These are phyloP conservation scores for Paraphoma chrysanthemicola DNA, from an alignment of 2,329 filamentous ascomycete genomes.

Conservation along the genomic window DNA sequence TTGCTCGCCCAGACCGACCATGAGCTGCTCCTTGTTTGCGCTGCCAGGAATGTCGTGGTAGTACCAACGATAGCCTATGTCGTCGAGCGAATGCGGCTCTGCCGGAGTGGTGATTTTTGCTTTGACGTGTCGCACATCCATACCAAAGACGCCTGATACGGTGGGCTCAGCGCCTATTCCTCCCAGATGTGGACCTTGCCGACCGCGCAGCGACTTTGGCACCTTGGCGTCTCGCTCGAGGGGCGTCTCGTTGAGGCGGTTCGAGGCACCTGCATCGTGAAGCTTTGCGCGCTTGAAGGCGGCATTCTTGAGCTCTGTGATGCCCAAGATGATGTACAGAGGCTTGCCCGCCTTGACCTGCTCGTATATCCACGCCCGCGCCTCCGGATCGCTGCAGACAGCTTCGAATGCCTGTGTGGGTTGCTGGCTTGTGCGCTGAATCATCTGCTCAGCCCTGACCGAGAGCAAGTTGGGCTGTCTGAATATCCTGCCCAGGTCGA, in stretches of 20 bases:
- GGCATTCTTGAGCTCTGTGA: slow-evolving; percentile 49
- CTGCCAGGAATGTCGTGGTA: slow-evolving; percentile 41
- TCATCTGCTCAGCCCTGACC: slow-evolving; percentile 47
- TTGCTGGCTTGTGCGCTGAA: slow-evolving; percentile 42
- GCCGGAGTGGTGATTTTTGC: slow-evolving; percentile 41
- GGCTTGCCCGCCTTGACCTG: slow-evolving; percentile 36
- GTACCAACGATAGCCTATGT: slow-evolving; percentile 41
- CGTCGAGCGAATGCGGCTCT: slow-evolving; percentile 40
- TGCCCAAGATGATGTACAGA: slow-evolving; percentile 43
- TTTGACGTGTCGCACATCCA: slow-evolving; percentile 41
- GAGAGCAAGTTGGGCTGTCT: slow-evolving; percentile 46
- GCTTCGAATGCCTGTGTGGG: slow-evolving; percentile 37
- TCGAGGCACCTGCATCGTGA: slow-evolving; percentile 44
- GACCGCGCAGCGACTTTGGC: slow-evolving; percentile 35
- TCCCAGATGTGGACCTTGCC: slow-evolving; percentile 33
- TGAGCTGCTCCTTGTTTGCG: slow-evolving; percentile 41
- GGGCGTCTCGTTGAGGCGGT: slow-evolving; percentile 39
- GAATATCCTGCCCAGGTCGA: slow-evolving; percentile 46
- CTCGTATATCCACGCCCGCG: slow-evolving; percentile 40
- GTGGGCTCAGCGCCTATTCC: slow-evolving; percentile 37
- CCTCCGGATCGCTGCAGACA: slow-evolving; percentile 43
- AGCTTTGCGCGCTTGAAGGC: slow-evolving; percentile 46
- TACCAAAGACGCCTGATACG: slow-evolving; percentile 47
- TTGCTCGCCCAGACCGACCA: slow-evolving; percentile 41
- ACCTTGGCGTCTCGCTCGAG: slow-evolving; percentile 44